These are phyloP conservation scores for Rhododendron molle DNA, from an alignment of 148 eudicot genomes.

Conservation along the genomic window DNA sequence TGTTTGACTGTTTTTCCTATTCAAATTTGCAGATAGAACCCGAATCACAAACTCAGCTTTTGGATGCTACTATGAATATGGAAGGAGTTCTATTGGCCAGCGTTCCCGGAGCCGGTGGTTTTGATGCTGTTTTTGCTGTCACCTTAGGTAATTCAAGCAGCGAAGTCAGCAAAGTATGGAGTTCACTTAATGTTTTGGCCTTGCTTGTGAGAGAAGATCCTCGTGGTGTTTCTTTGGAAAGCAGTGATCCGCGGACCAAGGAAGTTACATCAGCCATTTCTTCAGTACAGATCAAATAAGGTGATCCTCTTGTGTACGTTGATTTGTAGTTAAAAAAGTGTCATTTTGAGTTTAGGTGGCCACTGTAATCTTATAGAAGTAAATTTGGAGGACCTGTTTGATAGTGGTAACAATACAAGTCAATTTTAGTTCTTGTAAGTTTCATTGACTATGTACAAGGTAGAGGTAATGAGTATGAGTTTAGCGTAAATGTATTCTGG, in stretches of 20 bases:
- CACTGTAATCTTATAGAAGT: not conserved
- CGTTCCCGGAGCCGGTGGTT: slow-evolving; percentile 98
- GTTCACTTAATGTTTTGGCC: slow-evolving; percentile 73
- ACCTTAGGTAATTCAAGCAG: slow-evolving; percentile 58
- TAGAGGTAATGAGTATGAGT: not conserved
- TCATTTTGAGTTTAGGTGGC: not conserved
- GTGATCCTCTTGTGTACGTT: not conserved
- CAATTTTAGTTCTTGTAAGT: not conserved
- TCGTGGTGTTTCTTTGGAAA: slow-evolving; percentile 63
- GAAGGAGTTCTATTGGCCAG: slow-evolving; percentile 96
- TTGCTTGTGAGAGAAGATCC: slow-evolving; percentile 91
- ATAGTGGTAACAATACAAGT: not conserved
- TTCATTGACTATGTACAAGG: not conserved
- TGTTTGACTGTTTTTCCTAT: not conserved
- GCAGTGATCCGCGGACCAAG: slow-evolving; percentile 58
- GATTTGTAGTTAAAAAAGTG: not conserved
- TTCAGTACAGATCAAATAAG: slow-evolving; percentile 40
- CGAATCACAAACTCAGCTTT: slow-evolving; percentile 67
- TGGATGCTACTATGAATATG: slow-evolving; percentile 77
- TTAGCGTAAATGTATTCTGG: too few species aligned
- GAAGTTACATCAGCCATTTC: slow-evolving; percentile 49
- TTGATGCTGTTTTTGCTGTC: slow-evolving; percentile 88
- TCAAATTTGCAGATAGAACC: slow-evolving; percentile 75
- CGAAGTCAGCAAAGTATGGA: slow-evolving; percentile 53
- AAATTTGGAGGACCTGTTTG: not conserved